Conservation (phyloP, 768 basidiomycete genomes). For the Mycena vulgaris region DNA sequence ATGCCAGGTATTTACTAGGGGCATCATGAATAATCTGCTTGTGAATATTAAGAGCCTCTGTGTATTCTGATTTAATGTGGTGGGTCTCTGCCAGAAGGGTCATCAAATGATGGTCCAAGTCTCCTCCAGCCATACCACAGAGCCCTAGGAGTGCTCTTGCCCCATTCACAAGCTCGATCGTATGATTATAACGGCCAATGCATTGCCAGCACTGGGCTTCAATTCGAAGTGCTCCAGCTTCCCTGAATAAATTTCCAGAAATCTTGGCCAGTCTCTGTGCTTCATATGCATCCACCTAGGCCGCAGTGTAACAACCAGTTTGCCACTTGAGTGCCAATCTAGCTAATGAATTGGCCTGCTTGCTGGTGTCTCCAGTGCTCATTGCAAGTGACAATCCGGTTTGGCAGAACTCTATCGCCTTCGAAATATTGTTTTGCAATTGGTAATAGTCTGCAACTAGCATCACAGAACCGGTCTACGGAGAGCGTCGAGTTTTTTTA, state of each 20-base stretch:
- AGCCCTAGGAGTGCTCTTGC: not conserved
- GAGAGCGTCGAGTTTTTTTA: not conserved
- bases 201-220: not conserved
- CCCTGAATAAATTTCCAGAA: not conserved
- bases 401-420: not conserved
- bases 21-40: not conserved
- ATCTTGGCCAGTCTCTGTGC: not conserved
- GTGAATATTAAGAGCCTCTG: not conserved
- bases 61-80: conserved; percentile 1
- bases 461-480: not conserved
- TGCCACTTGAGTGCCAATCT: not conserved
- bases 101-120: not conserved
- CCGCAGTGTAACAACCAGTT: not conserved
- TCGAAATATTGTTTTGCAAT: not conserved
- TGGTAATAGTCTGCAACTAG: not conserved
- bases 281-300: not conserved
- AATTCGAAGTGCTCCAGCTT: not conserved
- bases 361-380: not conserved
- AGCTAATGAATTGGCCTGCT: not conserved
- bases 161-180: not conserved
- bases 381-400: not conserved
- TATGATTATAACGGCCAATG: not conserved
- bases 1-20: too few relatives aligned
- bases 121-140: not conserved
- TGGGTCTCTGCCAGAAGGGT: not conserved